These are phyloP conservation scores for Dothistroma pini DNA, from an alignment of 2,329 filamentous ascomycete species.

Conservation along the genomic window DNA sequence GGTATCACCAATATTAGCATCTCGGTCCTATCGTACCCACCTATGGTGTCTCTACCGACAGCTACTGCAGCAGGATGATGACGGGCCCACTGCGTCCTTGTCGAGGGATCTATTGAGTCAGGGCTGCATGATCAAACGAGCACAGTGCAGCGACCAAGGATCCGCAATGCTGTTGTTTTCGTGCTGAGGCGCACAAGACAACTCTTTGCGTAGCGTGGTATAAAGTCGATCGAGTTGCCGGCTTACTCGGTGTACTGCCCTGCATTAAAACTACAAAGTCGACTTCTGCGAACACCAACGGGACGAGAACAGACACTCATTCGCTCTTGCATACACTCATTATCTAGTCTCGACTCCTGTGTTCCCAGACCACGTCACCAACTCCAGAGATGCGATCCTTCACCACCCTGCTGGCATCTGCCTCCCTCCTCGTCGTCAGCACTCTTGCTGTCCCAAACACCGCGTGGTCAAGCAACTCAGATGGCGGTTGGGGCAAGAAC, in stretches of 20 bases:
- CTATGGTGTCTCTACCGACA: neutral
- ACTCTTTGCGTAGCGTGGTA: neutral
- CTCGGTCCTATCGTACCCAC: neutral
- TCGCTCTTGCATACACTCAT: conserved; percentile 9
- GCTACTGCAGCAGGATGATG: conserved; percentile 4
- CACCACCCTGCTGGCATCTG: conserved; percentile 18
- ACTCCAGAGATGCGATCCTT: conserved; percentile 24
- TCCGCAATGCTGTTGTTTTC: neutral
- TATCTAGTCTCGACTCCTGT: conserved; percentile 10
- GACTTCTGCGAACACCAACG: conserved; percentile 2
- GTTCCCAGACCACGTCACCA: conserved; percentile 5
- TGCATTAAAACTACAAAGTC: conserved; percentile 1
- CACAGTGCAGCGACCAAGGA: neutral
- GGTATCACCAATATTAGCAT: neutral
- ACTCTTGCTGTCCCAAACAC: conserved; percentile 14
- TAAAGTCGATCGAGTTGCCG: neutral
- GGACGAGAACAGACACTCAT: neutral
- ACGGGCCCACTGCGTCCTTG: neutral
- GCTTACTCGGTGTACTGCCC: neutral
- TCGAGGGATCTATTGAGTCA: conserved; percentile 2
- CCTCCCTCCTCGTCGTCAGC: conserved; percentile 11
- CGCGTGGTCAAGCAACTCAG: neutral
- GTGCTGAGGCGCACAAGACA: neutral
- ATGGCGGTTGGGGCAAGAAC: conserved; percentile 10
- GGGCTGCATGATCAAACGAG: neutral